Evolutionary conservation across 176 grass and related monocot genomes (phyloP).

Genomic region (Lolium rigidum): DNA sequence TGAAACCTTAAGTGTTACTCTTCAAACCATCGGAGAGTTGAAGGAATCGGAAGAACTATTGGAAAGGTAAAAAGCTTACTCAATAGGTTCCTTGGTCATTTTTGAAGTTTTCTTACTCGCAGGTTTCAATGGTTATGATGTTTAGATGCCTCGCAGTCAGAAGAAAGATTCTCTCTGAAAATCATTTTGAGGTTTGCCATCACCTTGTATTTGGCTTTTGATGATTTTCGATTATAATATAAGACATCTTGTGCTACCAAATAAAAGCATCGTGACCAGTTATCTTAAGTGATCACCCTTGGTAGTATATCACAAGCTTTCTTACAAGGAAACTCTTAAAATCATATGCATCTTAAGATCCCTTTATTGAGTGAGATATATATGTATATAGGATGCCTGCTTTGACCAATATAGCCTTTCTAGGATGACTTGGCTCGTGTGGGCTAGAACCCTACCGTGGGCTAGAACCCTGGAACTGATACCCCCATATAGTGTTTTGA

Average conservation of each 20-base stretch:
- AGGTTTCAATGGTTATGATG: conserved; percentile 42
- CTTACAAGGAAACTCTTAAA: conserved; percentile 1
- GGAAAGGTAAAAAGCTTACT: conserved; percentile 61
- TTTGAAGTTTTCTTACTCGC: not conserved
- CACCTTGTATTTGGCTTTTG: not conserved
- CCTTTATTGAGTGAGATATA: not conserved
- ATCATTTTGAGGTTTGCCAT: conserved; percentile 72
- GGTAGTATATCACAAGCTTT: conserved; percentile 22
- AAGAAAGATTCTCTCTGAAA: conserved; percentile 71
- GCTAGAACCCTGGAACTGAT: not conserved
- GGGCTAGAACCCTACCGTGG: not conserved
- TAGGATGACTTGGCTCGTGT: not conserved
- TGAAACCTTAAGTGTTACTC: conserved; percentile 67
- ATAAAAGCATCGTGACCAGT: not conserved
- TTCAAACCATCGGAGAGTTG: conserved; percentile 62
- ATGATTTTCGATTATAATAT: conserved; percentile 14
- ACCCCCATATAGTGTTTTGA: not conserved
- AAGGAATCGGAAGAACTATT: conserved; percentile 85
- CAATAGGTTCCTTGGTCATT: not conserved
- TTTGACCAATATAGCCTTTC: not conserved
- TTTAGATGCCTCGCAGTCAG: conserved; percentile 72
- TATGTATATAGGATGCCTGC: not conserved
- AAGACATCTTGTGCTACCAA: conserved; percentile 14
- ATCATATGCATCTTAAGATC: not conserved
- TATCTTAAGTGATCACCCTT: not conserved